Conservation (phyloP, 2,329 filamentous ascomycete species). For the Chalaropsis thielavioides region DNA sequence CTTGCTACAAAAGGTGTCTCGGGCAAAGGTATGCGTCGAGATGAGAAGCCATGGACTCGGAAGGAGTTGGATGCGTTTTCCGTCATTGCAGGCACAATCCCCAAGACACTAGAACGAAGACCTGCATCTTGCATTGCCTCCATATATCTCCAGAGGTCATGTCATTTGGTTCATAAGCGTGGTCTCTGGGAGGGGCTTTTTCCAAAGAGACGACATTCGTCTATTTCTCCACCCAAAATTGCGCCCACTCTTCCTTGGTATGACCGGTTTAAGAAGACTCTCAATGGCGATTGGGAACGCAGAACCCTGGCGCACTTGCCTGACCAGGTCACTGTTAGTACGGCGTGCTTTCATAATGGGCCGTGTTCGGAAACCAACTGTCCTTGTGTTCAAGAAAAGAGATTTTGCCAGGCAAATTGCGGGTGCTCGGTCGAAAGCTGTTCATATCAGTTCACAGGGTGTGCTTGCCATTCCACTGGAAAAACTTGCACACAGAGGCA, state of each 20-base stretch:
- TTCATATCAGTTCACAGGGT: conserved; percentile 51
- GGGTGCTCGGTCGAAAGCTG: conserved; percentile 45
- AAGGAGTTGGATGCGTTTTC: conserved; percentile 4
- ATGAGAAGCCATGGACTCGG: neutral
- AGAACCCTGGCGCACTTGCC: conserved; percentile 41
- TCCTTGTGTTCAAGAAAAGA: conserved; percentile 43
- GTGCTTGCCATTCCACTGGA: conserved; percentile 47
- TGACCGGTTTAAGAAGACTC: conserved; percentile 40
- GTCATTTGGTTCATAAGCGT: conserved; percentile 1
- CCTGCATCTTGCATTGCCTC: conserved; percentile 15
- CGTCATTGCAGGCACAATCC: conserved; percentile 9
- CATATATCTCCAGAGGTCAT: conserved; percentile 15
- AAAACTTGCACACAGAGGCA: conserved; percentile 43
- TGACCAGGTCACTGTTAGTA: conserved; percentile 41
- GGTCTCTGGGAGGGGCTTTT: neutral
- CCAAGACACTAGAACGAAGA: neutral
- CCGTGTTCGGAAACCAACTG: conserved; percentile 48
- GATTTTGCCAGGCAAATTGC: conserved; percentile 63
- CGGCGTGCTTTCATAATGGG: conserved; percentile 56
- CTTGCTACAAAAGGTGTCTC: neutral
- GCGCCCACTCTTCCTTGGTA: conserved; percentile 38
- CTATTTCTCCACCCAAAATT: neutral
- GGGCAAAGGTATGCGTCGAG: neutral
- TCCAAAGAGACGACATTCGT: neutral
- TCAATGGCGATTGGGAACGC: conserved; percentile 41